Percentiles rank a stretch among this genome's conserved stretches.
phyloP scores from a whole-genome alignment of 164 flowering plant species.

The Cinnamomum chago region DNA sequence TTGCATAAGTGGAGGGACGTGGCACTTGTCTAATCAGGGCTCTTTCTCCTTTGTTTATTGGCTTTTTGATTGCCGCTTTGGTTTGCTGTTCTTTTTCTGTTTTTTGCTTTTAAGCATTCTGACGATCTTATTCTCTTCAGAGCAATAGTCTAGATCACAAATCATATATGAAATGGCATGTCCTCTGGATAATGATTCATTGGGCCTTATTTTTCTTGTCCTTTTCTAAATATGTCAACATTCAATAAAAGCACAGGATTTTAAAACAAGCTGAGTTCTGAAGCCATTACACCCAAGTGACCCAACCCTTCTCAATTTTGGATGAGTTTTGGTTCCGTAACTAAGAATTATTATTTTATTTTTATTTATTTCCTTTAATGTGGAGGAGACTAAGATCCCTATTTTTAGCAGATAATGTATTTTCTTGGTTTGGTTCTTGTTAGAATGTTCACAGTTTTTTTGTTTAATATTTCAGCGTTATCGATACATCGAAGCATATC shows the following conservation, averaged over 20 bases:
- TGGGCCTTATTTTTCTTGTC: no score
- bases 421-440: neutral
- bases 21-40: no score
- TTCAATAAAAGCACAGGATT: no score
- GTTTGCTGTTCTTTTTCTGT: no score
- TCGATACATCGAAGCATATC: constrained; percentile 74
- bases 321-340: neutral
- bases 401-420: neutral
- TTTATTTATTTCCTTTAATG: neutral
- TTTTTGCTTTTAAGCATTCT: no score
- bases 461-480: constrained; percentile 53
- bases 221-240: no score
- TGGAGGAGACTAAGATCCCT: neutral
- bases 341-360: neutral
- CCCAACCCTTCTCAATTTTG: neutral
- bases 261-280: neutral
- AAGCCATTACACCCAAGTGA: neutral
- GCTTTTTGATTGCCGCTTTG: no score
- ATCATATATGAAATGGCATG: no score
- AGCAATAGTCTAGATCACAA: neutral
- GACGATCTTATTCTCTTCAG: neutral
- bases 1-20: no score
- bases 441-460: neutral
- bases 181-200: no score
- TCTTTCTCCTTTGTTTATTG: no score